Evolutionary conservation across 176 grass and related monocot genomes (phyloP).

Genomic region (Phoenix dactylifera): DNA sequence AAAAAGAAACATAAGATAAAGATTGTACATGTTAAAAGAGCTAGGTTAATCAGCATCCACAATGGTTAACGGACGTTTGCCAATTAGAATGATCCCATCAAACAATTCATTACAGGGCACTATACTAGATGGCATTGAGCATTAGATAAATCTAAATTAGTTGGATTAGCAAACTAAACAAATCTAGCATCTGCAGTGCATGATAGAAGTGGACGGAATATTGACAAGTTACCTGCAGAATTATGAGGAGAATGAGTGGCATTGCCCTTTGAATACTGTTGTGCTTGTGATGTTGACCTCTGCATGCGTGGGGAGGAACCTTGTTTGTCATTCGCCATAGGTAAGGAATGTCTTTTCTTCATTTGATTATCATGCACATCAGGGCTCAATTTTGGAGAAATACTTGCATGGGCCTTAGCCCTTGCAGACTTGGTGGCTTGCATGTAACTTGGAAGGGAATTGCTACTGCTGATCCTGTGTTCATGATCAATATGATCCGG

Average conservation of each 20-base stretch:
- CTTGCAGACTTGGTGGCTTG: slow-evolving; percentile 4
- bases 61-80: too few relatives aligned
- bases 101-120: too few relatives aligned
- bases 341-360: slow-evolving; percentile 6
- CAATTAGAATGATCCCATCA: too few relatives aligned
- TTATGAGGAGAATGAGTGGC: slow-evolving; percentile 1
- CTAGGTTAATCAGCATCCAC: too few relatives aligned
- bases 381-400: not conserved
- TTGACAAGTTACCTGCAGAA: slow-evolving; percentile 36
- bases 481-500: slow-evolving; percentile 5
- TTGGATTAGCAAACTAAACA: too few relatives aligned
- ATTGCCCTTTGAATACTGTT: not conserved
- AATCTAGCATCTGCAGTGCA: too few relatives aligned
- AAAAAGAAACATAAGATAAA: too few relatives aligned
- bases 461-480: not conserved
- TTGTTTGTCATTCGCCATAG: not conserved
- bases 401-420: not conserved
- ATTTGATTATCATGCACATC: not conserved
- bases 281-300: slow-evolving; percentile 1
- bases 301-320: not conserved
- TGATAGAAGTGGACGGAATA: not conserved
- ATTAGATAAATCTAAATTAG: too few relatives aligned
- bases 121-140: too few relatives aligned
- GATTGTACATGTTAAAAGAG: too few relatives aligned
- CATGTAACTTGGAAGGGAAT: slow-evolving; percentile 7